Base-by-base conservation (phyloP, 106 monocot genomes). In the Acorus gramineus region DNA sequence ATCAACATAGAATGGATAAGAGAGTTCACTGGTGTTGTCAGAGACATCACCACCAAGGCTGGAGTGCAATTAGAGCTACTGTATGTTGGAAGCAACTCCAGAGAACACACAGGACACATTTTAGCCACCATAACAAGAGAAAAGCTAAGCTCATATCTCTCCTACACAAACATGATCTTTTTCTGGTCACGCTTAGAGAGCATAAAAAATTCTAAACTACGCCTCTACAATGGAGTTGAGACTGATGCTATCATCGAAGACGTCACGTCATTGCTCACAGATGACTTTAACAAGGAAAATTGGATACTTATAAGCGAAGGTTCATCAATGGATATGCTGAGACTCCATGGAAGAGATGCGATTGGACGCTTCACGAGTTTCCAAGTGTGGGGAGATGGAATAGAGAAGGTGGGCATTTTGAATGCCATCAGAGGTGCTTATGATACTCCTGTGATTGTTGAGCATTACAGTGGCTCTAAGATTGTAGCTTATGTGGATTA, bases 131-230 rank as follows among this genome's bases (percentile, higher is more conserved):
- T 76, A 7, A 58, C 44, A 6, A 13, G 7, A 47, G 75, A 76
- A 76, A 69, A 69, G 8, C 44, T 68, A 4, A 69, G 69, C 10
- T 63, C 50, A 11, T 69, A 64, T 49, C 51, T 76, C 44, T 57
- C 75, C 11, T n/a, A 3, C 43, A 63, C 50, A 55, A 69, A 76
- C 44, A 69, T 63, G 11, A 3, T 11, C 14, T 50, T 69, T 6
- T 69, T 69, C 52, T 76, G 69, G 75, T 46, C 59, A 47, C 63
- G 75, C 10, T 64, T 76, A 42, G 52, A 69, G 51, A 69, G 69
- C 61, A 68, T 76, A 44, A 51, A 44, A 58, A 63, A 45, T 57
- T 76, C 68, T 14, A 76, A 69, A 9, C 3, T 69, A 11, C 50
- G 57, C 46, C 47, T 69, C 49, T 68, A 63, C 51, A 49, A 54